Evolutionary conservation across 2,329 filamentous ascomycete species (phyloP).

Genomic region (Sclerotinia sclerotiorum): DNA sequence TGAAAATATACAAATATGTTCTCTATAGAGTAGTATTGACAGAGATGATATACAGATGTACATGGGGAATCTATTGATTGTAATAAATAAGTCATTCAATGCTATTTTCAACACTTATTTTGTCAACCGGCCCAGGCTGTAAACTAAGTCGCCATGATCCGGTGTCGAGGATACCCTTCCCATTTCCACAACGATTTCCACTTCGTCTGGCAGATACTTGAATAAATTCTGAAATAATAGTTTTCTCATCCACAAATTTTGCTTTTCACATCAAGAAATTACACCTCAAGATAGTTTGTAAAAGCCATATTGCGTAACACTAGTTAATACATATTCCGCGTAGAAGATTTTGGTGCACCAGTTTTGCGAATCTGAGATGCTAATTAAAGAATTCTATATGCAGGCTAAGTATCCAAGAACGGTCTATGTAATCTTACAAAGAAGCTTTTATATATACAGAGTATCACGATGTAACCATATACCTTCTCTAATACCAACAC

Average conservation of each 20-base stretch:
- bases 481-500: neutral
- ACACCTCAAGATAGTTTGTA: too few relatives aligned
- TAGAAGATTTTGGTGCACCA: neutral
- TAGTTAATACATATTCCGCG: neutral
- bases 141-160: too few relatives aligned
- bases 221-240: neutral
- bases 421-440: neutral
- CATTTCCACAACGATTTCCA: neutral
- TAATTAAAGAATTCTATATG: neutral
- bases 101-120: neutral
- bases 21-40: too few relatives aligned
- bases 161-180: neutral
- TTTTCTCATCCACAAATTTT: neutral
- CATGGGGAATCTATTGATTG: accelerated
- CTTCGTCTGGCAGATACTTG: neutral
- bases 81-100: neutral
- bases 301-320: too few relatives aligned
- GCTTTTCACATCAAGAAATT: too few relatives aligned
- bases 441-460: neutral
- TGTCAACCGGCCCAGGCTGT: too few relatives aligned
- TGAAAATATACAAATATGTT: neutral
- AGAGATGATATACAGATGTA: too few relatives aligned
- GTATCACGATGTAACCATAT: neutral
- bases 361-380: neutral
- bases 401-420: neutral